Conservation (phyloP, 148 eudicot genomes). For the Heliosperma pusillum region DNA sequence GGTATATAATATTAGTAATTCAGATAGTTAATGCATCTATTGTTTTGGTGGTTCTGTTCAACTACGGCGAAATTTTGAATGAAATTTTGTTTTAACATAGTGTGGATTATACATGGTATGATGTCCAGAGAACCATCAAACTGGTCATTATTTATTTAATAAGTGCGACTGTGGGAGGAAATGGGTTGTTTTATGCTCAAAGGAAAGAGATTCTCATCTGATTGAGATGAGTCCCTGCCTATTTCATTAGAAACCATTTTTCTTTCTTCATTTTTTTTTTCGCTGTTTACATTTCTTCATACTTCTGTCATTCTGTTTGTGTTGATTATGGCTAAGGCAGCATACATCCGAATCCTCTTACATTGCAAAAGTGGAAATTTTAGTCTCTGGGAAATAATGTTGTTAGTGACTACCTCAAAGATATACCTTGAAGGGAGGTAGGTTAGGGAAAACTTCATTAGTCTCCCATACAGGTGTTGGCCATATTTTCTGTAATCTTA, state of each 20-base stretch:
- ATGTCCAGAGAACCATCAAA: background rate
- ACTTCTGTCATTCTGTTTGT: background rate
- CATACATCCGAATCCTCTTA: background rate
- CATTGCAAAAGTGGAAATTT: background rate
- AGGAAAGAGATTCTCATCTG: background rate
- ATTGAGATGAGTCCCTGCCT: background rate
- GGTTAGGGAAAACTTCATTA: background rate
- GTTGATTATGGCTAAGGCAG: background rate
- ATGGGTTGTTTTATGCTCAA: background rate
- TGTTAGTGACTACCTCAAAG: background rate
- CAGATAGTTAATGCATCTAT: background rate
- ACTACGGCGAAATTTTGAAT: conserved; percentile 5
- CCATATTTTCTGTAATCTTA: background rate
- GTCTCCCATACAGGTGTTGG: background rate
- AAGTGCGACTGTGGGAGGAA: background rate
- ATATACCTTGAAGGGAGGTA: background rate
- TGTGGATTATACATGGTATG: background rate
- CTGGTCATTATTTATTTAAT: background rate
- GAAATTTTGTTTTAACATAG: background rate
- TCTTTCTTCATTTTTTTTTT: too few relatives aligned
- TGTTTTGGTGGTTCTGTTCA: background rate
- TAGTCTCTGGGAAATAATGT: too few relatives aligned
- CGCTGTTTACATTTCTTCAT: too few relatives aligned
- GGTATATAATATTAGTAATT: conserved; percentile 34
- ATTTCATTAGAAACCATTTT: background rate